Percentiles rank a stretch among this genome's conserved stretches.
These are phyloP conservation scores for Allomyces macrogynus DNA, from an alignment of 192 early-diverging fungal genomes.

Conservation along the genomic window DNA sequence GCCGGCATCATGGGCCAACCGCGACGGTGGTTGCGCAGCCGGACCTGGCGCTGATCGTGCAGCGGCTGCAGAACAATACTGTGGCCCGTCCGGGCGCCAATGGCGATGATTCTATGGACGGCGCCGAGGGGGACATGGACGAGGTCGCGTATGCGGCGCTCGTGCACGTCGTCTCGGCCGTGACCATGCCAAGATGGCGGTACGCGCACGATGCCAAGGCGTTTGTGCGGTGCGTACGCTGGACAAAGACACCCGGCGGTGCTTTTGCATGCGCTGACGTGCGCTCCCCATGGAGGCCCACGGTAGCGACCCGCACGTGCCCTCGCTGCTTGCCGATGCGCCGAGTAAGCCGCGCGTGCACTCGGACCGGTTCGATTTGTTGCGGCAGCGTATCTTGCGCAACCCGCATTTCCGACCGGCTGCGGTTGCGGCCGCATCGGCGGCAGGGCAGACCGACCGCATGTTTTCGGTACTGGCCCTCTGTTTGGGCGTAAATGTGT, in stretches of 20 bases:
- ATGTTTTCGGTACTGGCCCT: neutral
- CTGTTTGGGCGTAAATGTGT: neutral
- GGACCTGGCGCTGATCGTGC: neutral
- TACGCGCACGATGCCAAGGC: constrained; percentile 42
- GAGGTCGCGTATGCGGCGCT: constrained; percentile 28
- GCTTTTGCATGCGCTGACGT: neutral
- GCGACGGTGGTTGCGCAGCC: neutral
- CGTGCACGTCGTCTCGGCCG: constrained; percentile 52
- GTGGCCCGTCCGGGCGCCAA: too few relatives aligned
- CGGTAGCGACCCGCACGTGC: constrained; percentile 8
- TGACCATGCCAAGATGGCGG: constrained; percentile 43
- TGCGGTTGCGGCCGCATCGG: constrained; percentile 24
- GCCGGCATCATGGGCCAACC: neutral
- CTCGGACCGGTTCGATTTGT: constrained; percentile 53
- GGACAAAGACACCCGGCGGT: neutral
- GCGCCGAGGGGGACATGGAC: constrained; percentile 1
- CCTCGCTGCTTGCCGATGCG: constrained; percentile 33
- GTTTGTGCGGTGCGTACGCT: constrained; percentile 27
- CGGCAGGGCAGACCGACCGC: neutral
- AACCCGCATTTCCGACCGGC: constrained; percentile 58
- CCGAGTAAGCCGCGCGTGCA: constrained; percentile 43
- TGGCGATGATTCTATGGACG: too few relatives aligned
- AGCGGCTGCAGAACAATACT: neutral
- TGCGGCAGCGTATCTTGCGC: constrained; percentile 58
- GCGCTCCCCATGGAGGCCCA: neutral